Base-by-base conservation (phyloP, 2,329 filamentous ascomycete species). In the Colletotrichum orbiculare region DNA sequence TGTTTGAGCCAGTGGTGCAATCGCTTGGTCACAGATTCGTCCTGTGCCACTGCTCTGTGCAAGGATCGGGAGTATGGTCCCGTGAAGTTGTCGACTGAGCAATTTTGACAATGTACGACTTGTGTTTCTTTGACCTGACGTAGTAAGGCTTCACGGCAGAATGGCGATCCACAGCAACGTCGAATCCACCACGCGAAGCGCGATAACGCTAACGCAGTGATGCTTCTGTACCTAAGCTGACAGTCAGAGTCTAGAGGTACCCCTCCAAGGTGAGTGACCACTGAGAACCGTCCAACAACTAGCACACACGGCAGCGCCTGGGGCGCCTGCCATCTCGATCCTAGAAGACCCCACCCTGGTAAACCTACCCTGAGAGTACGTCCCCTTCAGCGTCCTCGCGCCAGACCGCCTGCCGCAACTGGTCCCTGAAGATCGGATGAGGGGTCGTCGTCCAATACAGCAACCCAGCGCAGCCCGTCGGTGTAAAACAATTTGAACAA, bases 61-160 rank as follows among this genome's bases (percentile, higher is more conserved):
- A 25, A 25, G 25, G 25, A 25, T 25, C 25, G 25, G 25, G 25
- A 25, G 4, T 25, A 25, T 25, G 25, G 1, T 25, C 4, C 25
- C 25, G 25, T 25, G 25, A 25, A 25, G 25, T 25, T 25, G 25
- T 25, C 25, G 25, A 25, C 4, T 25, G 25, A 25, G 25, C 25
- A 25, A 42, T 39, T 4, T 39, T 50, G 64, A 50, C 49, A 35
- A 64, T 64, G 64, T 50, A 64, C 47, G 17, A 49, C 39, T 64
- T 66, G 64, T 64, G 49, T 52, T 64, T 66, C 34, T 59, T 60
- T 66, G 34, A 35, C 64, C 64, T 55, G 54, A 66, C 64, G 60
- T 60, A 66, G 64, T 66, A 59, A 66, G 37, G 60, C 53, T 54
- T 12, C 35, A 55, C 64, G 64, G 63, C 63, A 66, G 53, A 63